Evolutionary conservation across 495 filamentous ascomycete species (phyloP).

Genomic region (Xylaria sp.): DNA sequence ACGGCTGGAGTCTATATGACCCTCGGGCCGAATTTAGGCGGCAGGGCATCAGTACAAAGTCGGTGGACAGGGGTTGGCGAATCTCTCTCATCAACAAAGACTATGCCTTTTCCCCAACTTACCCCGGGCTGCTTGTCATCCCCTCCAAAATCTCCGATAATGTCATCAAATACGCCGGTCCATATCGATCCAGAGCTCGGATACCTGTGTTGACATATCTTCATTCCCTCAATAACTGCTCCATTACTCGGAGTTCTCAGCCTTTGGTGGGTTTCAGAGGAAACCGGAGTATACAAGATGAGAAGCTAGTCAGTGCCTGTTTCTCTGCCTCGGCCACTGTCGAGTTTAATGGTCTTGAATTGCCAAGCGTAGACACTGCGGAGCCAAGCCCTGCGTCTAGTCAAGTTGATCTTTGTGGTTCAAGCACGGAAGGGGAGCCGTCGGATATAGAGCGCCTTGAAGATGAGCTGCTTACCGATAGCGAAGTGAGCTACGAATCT

Average conservation of each 20-base stretch:
- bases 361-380: constrained; percentile 28
- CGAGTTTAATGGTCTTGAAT: constrained; percentile 47
- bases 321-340: constrained; percentile 74
- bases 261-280: constrained; percentile 86
- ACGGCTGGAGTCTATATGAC: constrained; percentile 91
- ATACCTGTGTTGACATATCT: constrained; percentile 92
- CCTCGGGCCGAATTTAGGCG: constrained; percentile 79
- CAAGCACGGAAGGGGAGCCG: constrained; percentile 34
- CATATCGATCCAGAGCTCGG: constrained; percentile 83
- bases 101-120: constrained; percentile 93
- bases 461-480: constrained; percentile 69
- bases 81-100: constrained; percentile 89
- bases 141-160: constrained; percentile 93
- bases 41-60: constrained; percentile 81
- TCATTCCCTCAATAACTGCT: constrained; percentile 95
- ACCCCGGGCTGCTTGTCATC: constrained; percentile 83
- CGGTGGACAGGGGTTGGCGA: constrained; percentile 79
- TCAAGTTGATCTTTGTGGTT: constrained; percentile 57
- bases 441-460: constrained; percentile 69
- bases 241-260: constrained; percentile 94
- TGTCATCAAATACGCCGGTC: constrained; percentile 90
- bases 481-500: constrained; percentile 52
- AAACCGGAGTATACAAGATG: constrained; percentile 94
- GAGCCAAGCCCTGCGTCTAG: constrained; percentile 68
- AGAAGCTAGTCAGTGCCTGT: constrained; percentile 89